Evolutionary conservation across 2,329 filamentous ascomycete genomes (phyloP), one percentile per base, ranked within the genome.

Genomic region (Trichoderma sp.): DNA sequence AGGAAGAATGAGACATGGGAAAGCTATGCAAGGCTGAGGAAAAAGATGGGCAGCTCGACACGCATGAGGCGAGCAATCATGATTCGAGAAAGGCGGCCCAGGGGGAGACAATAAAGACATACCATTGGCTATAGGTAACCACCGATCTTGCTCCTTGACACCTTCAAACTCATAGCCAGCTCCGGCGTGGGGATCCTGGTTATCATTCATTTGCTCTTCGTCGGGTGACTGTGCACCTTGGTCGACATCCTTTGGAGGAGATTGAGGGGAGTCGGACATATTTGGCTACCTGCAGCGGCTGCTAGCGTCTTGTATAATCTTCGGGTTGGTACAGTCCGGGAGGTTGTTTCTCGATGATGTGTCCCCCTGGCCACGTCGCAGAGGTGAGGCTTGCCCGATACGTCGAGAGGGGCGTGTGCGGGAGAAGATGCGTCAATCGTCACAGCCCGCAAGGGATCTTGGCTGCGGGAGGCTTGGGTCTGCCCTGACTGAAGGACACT

Each of bases 111-210:
- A 69, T 14, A 70, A 72, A 69, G 69, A 96, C 96, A 88, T 88
- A 99, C 96, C 96, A 94, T 99, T 99, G 84, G 96, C 96, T 88
- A 99, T 99, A 81, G 96, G 96, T 81, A 99, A 89, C 96, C 96
- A 99, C 87, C 96, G 87, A 84, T 99, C 96, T 84, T 99, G 96
- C 84, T 99, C 96, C 87, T 98, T 98, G 83, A 98, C 95, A 59
- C 79, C 79, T 84, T 98, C 95, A 81, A 97, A 97, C 85, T 98
- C 95, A 80, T 93, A 93, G 82, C 85, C 89, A 69, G 76, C 72
- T 81, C 87, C 90, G 81, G 87, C 87, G 85, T 93, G 91, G 89
- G 89, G 87, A 84, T 92, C 90, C 82, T 90, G 88, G 83, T 87
- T 84, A 81, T 94, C 92, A 85, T 96, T 94, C 92, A 97, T 96